Evolutionary conservation across 371 early-diverging fungal genomes (phyloP), one percentile per base, ranked within the genome.

Genomic region (Chytridiales sp.): DNA sequence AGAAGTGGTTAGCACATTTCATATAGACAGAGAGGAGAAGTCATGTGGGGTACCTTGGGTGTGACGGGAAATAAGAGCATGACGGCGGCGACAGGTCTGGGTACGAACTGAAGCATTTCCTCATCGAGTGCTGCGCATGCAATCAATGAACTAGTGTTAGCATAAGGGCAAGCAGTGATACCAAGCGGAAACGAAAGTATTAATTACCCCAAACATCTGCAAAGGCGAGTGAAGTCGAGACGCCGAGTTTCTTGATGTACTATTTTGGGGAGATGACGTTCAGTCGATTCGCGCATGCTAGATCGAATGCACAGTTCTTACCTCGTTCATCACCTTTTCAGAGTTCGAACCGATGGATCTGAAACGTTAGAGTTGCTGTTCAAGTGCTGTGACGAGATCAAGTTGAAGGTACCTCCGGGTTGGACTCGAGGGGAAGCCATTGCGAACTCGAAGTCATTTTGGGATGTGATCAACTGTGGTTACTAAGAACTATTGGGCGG

Each of bases 381-480:
- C 9, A 1, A 31, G 35, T 36, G 43, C 55, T 32, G 62, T 57
- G 66, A 31, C 22, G 24, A 19, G 35, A 24, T n/a, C 19, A 19
- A 1, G 34, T n/a, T n/a, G 1, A 3, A 24, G 27, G 66, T 67
- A 88, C 89, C 34, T 90, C 89, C 21, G 93, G 93, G 61, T 91
- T 91, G 2, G 87, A 83, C 69, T 93, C 93, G 27, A 93, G 84
- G 15, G 93, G 90, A 11, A 89, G 67, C 93, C 93, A 92, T 31
- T 21, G 1, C n/a, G n/a, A n/a, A n/a, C n/a, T n/a, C n/a, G n/a
- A n/a, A n/a, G n/a, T n/a, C n/a, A n/a, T n/a, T n/a, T n/a, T n/a
- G n/a, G n/a, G n/a, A n/a, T n/a, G n/a, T n/a, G n/a, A n/a, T n/a
- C n/a, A n/a, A n/a, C n/a, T n/a, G n/a, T n/a, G n/a, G n/a, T n/a